A percentile compares a stretch with the other conserved stretches of the same genome.
Conservation (phyloP, 176 grass and related monocot species). For the Musa acuminata region DNA sequence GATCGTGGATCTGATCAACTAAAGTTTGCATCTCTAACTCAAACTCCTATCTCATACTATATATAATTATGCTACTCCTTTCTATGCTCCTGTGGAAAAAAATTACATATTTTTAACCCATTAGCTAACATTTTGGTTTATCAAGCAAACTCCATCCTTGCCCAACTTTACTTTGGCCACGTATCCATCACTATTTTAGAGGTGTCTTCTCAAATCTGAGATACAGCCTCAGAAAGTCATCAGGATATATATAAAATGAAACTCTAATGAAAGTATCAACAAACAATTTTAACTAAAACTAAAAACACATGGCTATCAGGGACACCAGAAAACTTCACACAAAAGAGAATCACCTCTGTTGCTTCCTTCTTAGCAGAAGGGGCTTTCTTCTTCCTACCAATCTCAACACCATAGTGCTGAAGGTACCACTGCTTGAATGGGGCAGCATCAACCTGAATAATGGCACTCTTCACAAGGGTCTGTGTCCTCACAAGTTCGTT, state of each 20-base stretch:
- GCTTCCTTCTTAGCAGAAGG: conserved; percentile 41
- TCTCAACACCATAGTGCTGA: conserved; percentile 83
- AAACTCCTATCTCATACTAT: no score
- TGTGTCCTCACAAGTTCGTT: conserved; percentile 94
- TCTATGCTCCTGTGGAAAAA: no score
- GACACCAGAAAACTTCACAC: background rate
- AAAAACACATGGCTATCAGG: background rate
- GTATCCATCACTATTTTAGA: no score
- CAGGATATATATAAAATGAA: background rate
- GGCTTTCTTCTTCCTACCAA: conserved; percentile 77
- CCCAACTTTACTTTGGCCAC: no score
- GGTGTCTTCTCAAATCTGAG: no score
- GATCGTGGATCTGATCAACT: no score
- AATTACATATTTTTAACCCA: no score
- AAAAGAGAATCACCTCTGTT: conserved; percentile 34
- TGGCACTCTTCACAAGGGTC: conserved; percentile 85
- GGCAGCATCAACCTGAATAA: conserved; percentile 85
- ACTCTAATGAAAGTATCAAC: background rate
- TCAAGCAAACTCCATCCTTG: no score
- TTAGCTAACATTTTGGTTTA: no score
- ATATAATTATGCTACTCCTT: no score
- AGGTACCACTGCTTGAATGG: conserved; percentile 95
- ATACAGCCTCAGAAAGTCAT: no score
- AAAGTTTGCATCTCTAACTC: no score
- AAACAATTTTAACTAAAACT: background rate